These are phyloP conservation scores for Mangifera indica DNA, from an alignment of 345 rosid genomes.

Conservation along the genomic window DNA sequence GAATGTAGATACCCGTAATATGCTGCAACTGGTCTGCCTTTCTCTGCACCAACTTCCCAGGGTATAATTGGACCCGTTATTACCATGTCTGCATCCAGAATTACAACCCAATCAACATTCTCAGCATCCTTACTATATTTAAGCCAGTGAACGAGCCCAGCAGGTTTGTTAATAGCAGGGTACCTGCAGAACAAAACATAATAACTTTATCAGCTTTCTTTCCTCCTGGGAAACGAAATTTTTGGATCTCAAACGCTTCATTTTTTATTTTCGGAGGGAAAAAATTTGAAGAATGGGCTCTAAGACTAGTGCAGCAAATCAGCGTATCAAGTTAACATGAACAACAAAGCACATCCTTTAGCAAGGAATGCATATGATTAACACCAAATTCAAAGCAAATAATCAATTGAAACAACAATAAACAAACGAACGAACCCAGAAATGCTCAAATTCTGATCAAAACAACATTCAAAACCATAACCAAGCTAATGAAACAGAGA, in stretches of 20 bases:
- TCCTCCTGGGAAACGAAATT: conserved; percentile 1
- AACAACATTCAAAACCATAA: not conserved
- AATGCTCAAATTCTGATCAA: not conserved
- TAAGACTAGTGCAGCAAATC: too few species aligned
- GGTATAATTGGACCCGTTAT: conserved; percentile 89
- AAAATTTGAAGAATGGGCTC: not conserved
- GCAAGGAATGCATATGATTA: not conserved
- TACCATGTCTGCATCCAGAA: conserved; percentile 98
- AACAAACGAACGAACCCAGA: not conserved
- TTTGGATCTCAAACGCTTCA: conserved; percentile 1
- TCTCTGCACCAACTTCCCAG: conserved; percentile 92
- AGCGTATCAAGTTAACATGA: not conserved
- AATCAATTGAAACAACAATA: not conserved
- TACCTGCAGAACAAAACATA: conserved; percentile 51
- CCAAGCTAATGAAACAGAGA: conserved; percentile 5
- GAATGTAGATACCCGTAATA: conserved; percentile 68
- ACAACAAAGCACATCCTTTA: not conserved
- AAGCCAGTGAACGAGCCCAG: conserved; percentile 92
- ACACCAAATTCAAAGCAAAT: not conserved
- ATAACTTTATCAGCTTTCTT: not conserved
- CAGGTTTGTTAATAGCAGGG: conserved; percentile 97
- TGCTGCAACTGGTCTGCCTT: conserved; percentile 86
- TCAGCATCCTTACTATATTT: conserved; percentile 86
- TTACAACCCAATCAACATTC: conserved; percentile 93
- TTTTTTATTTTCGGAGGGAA: not conserved